These are phyloP conservation scores for Juglanconis juglandina DNA, from an alignment of 2,329 filamentous ascomycete genomes.

Conservation along the genomic window DNA sequence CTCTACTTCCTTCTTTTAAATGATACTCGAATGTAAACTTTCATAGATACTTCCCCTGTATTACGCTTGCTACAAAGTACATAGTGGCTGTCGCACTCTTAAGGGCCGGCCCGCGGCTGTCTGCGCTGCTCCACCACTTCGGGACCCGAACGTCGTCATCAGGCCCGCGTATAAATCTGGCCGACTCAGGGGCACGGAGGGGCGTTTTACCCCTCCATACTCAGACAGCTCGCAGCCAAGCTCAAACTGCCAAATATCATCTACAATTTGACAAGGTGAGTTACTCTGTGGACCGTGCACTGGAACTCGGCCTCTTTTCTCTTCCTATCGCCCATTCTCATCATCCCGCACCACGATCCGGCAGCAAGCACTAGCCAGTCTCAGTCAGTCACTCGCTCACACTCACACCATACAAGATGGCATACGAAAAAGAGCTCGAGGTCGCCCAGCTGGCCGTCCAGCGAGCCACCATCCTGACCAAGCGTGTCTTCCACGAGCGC, in stretches of 20 bases:
- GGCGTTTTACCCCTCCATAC: slow-evolving; percentile 19
- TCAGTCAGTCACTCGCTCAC: slow-evolving; percentile 14
- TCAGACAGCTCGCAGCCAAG: neutral
- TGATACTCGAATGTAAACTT: neutral
- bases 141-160: slow-evolving; percentile 18
- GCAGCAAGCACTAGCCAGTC: neutral
- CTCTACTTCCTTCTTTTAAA: neutral
- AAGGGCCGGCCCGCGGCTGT: slow-evolving; percentile 20
- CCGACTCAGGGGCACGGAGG: slow-evolving; percentile 15
- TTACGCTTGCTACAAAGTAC: slow-evolving; percentile 18
- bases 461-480: slow-evolving; percentile 59
- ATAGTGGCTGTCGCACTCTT: slow-evolving; percentile 22
- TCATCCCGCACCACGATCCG: neutral
- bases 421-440: slow-evolving; percentile 73
- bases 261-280: slow-evolving; percentile 9
- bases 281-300: neutral
- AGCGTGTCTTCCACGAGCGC: slow-evolving; percentile 67
- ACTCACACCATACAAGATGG: slow-evolving; percentile 42
- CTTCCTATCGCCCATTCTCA: neutral
- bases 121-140: slow-evolving; percentile 18
- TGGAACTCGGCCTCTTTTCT: neutral
- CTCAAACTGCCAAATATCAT: neutral
- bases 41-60: neutral
- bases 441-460: slow-evolving; percentile 87
- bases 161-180: slow-evolving; percentile 16